Evolutionary conservation across 164 flowering plant genomes (phyloP).

Genomic region (Taxillus chinensis): DNA sequence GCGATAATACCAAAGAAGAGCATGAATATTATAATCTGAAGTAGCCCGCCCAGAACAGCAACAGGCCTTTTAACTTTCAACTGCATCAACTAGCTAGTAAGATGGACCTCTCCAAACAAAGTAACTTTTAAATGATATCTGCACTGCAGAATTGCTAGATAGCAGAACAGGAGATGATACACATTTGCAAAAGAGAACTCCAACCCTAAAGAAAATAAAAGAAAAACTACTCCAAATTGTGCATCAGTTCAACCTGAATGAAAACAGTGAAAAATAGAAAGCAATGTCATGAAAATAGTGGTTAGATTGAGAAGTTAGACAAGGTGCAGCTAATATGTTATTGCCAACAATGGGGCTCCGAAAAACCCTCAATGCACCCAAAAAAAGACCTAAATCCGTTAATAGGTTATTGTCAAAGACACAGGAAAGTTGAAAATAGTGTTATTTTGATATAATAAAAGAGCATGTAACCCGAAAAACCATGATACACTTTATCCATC

Average conservation of each 20-base stretch:
- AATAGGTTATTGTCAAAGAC: too few relatives aligned
- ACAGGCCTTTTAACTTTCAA: slow-evolving; percentile 90
- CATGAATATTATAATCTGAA: slow-evolving; percentile 75
- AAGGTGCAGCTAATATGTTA: too few relatives aligned
- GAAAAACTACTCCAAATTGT: slow-evolving; percentile 97
- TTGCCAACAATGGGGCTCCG: too few relatives aligned
- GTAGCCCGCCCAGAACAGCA: slow-evolving; percentile 92
- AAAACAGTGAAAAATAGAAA: background rate
- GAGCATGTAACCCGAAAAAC: too few relatives aligned
- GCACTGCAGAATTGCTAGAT: background rate
- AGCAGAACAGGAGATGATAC: slow-evolving; percentile 1
- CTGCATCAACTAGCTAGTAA: slow-evolving; percentile 31
- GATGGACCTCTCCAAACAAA: slow-evolving; percentile 2
- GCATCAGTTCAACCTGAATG: slow-evolving; percentile 95
- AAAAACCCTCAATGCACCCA: too few relatives aligned
- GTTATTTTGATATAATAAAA: too few relatives aligned
- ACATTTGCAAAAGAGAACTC: slow-evolving; percentile 94
- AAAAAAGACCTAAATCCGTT: too few relatives aligned
- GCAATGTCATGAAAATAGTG: too few relatives aligned
- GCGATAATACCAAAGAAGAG: slow-evolving; percentile 61
- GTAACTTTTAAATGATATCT: background rate
- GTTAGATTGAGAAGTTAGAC: too few relatives aligned
- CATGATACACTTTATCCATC: too few relatives aligned
- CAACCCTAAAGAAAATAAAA: slow-evolving; percentile 93
- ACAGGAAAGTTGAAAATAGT: too few relatives aligned